Base-by-base conservation (phyloP, 768 basidiomycete species). In the Candolleomyces aberdarensis region DNA sequence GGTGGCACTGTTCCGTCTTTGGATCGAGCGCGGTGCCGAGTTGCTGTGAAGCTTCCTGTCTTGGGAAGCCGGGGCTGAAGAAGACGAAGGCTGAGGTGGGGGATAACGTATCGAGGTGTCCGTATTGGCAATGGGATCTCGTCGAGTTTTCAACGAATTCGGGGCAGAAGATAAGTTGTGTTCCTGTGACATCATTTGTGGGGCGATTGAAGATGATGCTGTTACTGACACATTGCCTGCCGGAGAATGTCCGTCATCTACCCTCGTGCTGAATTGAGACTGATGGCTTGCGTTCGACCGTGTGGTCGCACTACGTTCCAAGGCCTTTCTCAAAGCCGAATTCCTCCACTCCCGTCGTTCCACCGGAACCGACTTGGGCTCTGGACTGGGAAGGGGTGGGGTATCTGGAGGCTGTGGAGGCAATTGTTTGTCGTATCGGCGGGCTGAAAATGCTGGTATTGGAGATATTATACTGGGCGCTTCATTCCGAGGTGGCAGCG, bases 231-330 rank as follows among this genome's bases (percentile, higher is more conserved):
- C 43, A 36, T 56, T 39, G 41, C n/a, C 32, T 20, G 36, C 54
- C 39, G 54, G 54, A 39, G 60, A 49, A 61, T 61, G 60, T 40
- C 60, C 60, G 40, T 61, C 55, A 40, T 61, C 53, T 9, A 11
- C 60, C 49, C 56, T 61, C 55, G 54, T 61, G 60, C 60, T 61
- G 6, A 43, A 47, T 11, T 55, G 44, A 9, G 59, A 60, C 53
- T 60, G 59, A 19, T 60, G 41, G 36, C 60, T 61, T n/a, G 46
- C 36, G 11, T 55, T 31, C 13, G 60, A 56, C 19, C 29, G n/a
- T 15, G 22, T 22, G 49, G 60, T 52, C 13, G 41, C 44, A 17
- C 39, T 61, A 29, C 59, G 41, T 32, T 54, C 51, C 15, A 60
- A 40, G 14, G 41, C 39, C 29, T 26, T 58, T 49, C 10, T 20